Conservation (phyloP, 164 flowering plant species). For the Sedum album region DNA sequence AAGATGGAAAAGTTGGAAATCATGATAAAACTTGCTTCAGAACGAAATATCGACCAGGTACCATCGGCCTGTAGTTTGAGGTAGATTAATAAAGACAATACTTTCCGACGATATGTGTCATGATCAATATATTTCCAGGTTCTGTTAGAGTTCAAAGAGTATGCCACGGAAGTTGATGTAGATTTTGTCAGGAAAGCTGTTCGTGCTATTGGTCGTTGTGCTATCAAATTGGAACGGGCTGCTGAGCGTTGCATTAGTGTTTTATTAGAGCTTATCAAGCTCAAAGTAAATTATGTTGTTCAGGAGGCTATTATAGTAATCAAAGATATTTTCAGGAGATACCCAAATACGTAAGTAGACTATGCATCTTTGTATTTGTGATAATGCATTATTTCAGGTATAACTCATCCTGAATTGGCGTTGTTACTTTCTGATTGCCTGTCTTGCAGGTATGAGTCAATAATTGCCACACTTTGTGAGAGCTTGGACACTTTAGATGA, state of each 20-base stretch:
- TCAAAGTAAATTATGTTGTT: slow-evolving; percentile 98
- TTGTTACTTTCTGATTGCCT: not conserved
- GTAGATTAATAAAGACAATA: too few species aligned
- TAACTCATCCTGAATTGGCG: not conserved
- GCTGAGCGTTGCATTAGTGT: slow-evolving; percentile 99
- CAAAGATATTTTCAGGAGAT: too few species aligned
- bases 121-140: slow-evolving; percentile 39
- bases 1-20: slow-evolving; percentile 96
- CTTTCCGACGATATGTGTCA: not conserved
- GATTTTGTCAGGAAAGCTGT: too few species aligned
- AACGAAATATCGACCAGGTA: slow-evolving; percentile 96
- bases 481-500: slow-evolving; percentile 96
- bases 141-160: too few species aligned
- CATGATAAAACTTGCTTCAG: slow-evolving; percentile 99
- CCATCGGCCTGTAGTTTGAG: not conserved
- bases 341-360: slow-evolving; percentile 81
- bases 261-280: slow-evolving; percentile 93
- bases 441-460: slow-evolving; percentile 80
- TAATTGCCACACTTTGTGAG: too few species aligned
- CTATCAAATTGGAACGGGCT: slow-evolving; percentile 94
- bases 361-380: not conserved
- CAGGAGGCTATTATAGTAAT: too few species aligned
- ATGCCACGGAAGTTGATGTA: too few species aligned
- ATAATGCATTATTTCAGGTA: not conserved
- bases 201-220: too few species aligned